These are phyloP conservation scores for Russula earlei DNA, from an alignment of 768 basidiomycete genomes.

Conservation along the genomic window DNA sequence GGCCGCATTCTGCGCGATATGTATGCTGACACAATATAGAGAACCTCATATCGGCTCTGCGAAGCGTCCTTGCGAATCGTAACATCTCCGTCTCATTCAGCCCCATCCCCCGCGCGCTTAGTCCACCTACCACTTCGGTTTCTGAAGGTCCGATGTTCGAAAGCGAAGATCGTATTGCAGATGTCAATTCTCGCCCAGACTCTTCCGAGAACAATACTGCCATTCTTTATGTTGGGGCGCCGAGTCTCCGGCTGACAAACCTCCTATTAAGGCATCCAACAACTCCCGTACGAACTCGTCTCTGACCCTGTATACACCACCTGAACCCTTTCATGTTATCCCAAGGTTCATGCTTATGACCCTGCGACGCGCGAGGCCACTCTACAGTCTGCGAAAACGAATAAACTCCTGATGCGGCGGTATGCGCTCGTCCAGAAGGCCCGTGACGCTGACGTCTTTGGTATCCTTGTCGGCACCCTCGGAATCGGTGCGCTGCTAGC, in stretches of 20 bases:
- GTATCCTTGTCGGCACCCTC: slow-evolving; percentile 89
- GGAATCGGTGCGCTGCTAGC: slow-evolving; percentile 56
- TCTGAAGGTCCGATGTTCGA: neutral
- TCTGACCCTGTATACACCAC: neutral
- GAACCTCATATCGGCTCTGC: slow-evolving; percentile 26
- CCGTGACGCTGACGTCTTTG: slow-evolving; percentile 87
- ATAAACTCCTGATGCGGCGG: slow-evolving; percentile 80
- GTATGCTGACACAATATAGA: slow-evolving; percentile 26
- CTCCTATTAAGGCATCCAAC: slow-evolving; percentile 73
- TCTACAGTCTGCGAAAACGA: slow-evolving; percentile 60
- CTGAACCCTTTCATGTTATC: neutral
- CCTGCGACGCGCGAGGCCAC: slow-evolving; percentile 40
- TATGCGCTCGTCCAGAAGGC: slow-evolving; percentile 84
- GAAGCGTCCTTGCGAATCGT: slow-evolving; percentile 13
- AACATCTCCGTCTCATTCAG: slow-evolving; percentile 27
- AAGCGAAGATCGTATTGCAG: neutral
- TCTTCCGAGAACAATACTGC: neutral
- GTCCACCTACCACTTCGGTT: slow-evolving; percentile 12
- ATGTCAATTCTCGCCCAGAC: neutral
- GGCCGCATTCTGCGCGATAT: neutral
- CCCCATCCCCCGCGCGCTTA: slow-evolving; percentile 23
- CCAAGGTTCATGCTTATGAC: slow-evolving; percentile 70
- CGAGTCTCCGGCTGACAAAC: slow-evolving; percentile 75
- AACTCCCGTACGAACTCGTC: slow-evolving; percentile 36
- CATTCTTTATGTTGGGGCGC: slow-evolving; percentile 59